Percentiles rank a stretch among this genome's conserved stretches.
Conservation (phyloP, 1,139 yeast genomes). For the Scheffersomyces insectosa region DNA sequence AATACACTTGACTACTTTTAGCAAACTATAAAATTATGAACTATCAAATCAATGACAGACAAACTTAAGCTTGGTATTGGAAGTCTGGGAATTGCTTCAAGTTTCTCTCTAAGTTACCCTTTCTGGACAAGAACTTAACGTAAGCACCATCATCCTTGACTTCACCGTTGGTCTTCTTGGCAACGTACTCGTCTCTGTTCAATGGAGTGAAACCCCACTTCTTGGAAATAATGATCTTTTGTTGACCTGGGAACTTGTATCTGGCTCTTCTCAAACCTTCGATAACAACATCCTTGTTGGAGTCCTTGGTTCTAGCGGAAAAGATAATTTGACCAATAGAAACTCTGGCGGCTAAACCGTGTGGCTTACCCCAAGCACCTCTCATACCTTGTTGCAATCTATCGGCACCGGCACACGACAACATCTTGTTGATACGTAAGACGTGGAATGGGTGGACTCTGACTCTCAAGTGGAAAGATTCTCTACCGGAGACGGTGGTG, state of each 20-base stretch:
- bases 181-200: constrained; percentile 95
- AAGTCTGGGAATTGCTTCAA: constrained; percentile 93
- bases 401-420: constrained; percentile 99
- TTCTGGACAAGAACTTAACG: constrained; percentile 96
- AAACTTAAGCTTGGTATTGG: constrained; percentile 53
- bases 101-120: constrained; percentile 94
- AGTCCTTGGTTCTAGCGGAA: constrained; percentile 98
- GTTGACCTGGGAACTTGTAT: constrained; percentile 99
- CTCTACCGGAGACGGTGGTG: constrained; percentile 97
- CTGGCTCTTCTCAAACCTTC: constrained; percentile 99
- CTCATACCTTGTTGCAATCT: constrained; percentile 99
- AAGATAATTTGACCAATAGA: constrained; percentile 97
- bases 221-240: constrained; percentile 97
- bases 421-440: constrained; percentile 99
- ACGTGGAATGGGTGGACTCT: constrained; percentile 99
- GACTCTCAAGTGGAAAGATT: constrained; percentile 99
- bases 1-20: not conserved
- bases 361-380: constrained; percentile 99
- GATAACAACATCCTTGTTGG: constrained; percentile 94
- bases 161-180: constrained; percentile 94
- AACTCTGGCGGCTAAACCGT: constrained; percentile 99
- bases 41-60: constrained; percentile 1
- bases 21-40: constrained; percentile 5
- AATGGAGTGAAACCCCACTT: constrained; percentile 99
- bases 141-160: constrained; percentile 99